These are phyloP conservation scores for Spergularia azorica DNA, from an alignment of 179 eudicot species.

Conservation along the genomic window DNA sequence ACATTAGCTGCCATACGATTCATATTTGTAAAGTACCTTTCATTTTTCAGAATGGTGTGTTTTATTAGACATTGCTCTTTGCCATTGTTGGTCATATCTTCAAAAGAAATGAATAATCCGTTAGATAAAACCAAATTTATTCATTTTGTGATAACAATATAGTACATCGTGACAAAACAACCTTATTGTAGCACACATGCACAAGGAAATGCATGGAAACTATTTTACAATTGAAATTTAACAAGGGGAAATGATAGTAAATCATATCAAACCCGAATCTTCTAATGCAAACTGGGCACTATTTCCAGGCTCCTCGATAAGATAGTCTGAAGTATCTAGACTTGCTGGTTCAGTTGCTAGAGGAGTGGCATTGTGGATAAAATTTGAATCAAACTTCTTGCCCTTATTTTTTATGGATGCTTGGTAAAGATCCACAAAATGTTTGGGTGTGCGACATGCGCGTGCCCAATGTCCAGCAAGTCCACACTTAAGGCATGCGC, in stretches of 20 bases:
- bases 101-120: neutral
- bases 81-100: neutral
- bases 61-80: neutral
- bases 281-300: neutral
- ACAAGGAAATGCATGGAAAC: too few species aligned
- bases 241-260: too few species aligned
- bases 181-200: too few species aligned
- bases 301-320: neutral
- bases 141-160: too few species aligned
- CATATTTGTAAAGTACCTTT: neutral
- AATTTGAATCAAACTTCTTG: neutral
- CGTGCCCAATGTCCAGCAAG: neutral
- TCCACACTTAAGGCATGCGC: too few species aligned
- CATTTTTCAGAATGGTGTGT: neutral
- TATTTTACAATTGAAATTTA: too few species aligned
- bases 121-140: neutral
- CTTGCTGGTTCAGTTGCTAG: too few species aligned
- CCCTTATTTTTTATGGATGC: neutral
- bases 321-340: neutral
- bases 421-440: neutral
- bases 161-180: too few species aligned
- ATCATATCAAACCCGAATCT: too few species aligned
- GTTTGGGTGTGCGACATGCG: neutral
- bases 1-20: neutral
- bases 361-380: too few species aligned